Evolutionary conservation across 1,139 yeast species (phyloP).

Genomic region (Scheffersomyces quercinus): DNA sequence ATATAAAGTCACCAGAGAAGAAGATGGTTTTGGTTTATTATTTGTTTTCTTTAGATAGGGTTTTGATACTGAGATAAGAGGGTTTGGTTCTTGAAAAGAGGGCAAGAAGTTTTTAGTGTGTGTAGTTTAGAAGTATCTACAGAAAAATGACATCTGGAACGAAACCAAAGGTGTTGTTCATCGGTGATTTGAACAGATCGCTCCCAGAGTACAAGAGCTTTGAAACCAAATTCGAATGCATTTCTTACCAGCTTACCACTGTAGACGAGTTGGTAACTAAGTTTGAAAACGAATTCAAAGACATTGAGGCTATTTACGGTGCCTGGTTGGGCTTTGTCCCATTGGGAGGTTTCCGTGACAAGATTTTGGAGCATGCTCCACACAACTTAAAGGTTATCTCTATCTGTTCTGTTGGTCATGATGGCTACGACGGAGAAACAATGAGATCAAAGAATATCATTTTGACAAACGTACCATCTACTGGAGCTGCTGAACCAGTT

Average conservation of each 20-base stretch:
- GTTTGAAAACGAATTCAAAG: slow-evolving; percentile 32
- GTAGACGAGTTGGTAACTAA: slow-evolving; percentile 26
- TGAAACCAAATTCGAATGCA: slow-evolving; percentile 17
- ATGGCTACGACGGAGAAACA: slow-evolving; percentile 51
- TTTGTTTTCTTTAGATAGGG: no score
- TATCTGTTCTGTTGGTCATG: slow-evolving; percentile 72
- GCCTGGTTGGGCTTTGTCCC: slow-evolving; percentile 59
- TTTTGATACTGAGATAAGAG: no score
- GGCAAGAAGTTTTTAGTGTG: no score
- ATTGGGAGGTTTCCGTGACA: slow-evolving; percentile 51
- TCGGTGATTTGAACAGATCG: slow-evolving; percentile 22
- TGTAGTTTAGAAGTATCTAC: no score
- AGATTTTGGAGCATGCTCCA: slow-evolving; percentile 55
- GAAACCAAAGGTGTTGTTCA: slow-evolving; percentile 20
- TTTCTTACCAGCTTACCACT: slow-evolving; percentile 17
- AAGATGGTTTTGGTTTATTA: no score
- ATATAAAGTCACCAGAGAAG: no score
- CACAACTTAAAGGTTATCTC: slow-evolving; percentile 53
- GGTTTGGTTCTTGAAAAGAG: no score
- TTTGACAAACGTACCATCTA: slow-evolving; percentile 67
- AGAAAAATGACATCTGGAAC: slow-evolving; percentile 2
- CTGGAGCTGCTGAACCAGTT: slow-evolving; percentile 67
- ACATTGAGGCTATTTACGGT: slow-evolving; percentile 60
- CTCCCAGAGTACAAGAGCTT: slow-evolving; percentile 21
- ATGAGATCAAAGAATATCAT: slow-evolving; percentile 45